Base-by-base conservation (phyloP, 805 yeast species). In the Nakazawaea ambrosiae region DNA sequence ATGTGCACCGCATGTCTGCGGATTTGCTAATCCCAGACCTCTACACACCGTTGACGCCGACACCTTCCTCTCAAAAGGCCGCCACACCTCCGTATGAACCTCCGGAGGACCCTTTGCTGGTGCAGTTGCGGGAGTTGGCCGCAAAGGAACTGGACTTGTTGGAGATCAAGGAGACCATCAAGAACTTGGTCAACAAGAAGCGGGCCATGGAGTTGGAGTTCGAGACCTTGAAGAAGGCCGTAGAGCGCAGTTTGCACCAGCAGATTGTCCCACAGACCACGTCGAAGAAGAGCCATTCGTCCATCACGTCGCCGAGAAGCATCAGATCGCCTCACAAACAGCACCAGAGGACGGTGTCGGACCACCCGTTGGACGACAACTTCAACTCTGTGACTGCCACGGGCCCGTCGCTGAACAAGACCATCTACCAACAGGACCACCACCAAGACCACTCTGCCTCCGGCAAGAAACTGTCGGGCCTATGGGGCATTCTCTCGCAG, bases 91-190 rank as follows among this genome's bases (percentile, higher is more conserved):
- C 36, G 20, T 4, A 24, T 15, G 4, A 12, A 20, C 22, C 33
- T 5, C 9, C 31, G 17, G 26, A n/a, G 18, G 51, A 44, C 14
- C 75, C 67, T 28, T 60, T 79, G 5, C 75, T 74, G 40, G 73
- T 69, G 4, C 71, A 78, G 34, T 56, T 81, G 34, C 66, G 85
- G 43, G 58, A 68, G 7, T 57, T 82, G 31, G 90, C 90, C 0
- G 60, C 74, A 28, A 81, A 79, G 49, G 92, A 82, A 51, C 73
- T 78, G 73, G 72, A 70, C 19, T 61, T 81, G 20, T 68, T 81
- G 34, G 88, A 81, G 46, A 55, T 80, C 30, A 79, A 76, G 44
- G 78, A 75, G 45, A 60, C 64, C 33, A 66, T 79, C 19, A 68
- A 67, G 30, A 67, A 61, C 17, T 41, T 81, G 48, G 52, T 49